Evolutionary conservation across 2,329 filamentous ascomycete species (phyloP).

Genomic region (Aureobasidium sp.): DNA sequence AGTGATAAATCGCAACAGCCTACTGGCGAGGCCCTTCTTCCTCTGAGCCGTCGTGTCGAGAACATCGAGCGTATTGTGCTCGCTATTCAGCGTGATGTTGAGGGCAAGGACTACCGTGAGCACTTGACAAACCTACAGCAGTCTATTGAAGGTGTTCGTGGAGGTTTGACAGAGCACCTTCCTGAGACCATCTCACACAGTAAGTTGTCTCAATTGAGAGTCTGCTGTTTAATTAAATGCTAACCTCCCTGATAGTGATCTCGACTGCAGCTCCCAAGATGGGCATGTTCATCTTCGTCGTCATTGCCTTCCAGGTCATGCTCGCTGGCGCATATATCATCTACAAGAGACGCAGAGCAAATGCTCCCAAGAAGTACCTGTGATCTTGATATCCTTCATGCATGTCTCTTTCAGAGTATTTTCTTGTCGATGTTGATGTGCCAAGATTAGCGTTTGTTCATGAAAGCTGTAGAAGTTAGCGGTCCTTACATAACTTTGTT

Average conservation of each 20-base stretch:
- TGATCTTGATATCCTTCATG: conserved; percentile 31
- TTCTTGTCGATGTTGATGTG: neutral
- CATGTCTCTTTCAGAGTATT: neutral
- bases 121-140: conserved; percentile 48
- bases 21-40: conserved; percentile 16
- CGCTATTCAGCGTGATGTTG: conserved; percentile 47
- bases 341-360: conserved; percentile 72
- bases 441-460: conserved; percentile 3
- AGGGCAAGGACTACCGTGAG: conserved; percentile 50
- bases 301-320: conserved; percentile 68
- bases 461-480: neutral
- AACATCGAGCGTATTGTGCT: conserved; percentile 47
- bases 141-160: conserved; percentile 47
- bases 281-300: conserved; percentile 58
- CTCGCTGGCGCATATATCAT: conserved; percentile 61
- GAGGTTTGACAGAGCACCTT: conserved; percentile 44
- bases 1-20: conserved; percentile 1
- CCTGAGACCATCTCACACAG: conserved; percentile 44
- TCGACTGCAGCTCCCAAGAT: conserved; percentile 49
- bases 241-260: conserved; percentile 36
- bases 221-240: neutral
- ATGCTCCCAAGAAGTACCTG: conserved; percentile 85
- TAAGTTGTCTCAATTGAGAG: conserved; percentile 30
- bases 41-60: conserved; percentile 40
- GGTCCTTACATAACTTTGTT: neutral